Conservation (phyloP, 768 basidiomycete species). For the Phylloporus arenicola region DNA sequence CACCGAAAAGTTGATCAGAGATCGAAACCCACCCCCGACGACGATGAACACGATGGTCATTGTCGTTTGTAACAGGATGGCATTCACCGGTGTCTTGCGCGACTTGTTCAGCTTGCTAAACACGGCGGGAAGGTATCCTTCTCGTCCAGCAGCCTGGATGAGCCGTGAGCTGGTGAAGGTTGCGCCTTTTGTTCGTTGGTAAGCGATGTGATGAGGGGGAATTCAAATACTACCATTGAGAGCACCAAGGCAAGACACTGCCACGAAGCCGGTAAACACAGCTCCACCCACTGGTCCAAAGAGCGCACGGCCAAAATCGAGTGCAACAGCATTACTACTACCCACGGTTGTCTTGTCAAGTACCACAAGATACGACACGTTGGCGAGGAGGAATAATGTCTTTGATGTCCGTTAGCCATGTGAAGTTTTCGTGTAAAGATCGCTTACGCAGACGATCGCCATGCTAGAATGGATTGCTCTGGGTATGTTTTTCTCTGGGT, state of each 20-base stretch:
- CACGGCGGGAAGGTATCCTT: conserved; percentile 78
- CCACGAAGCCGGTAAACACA: conserved; percentile 86
- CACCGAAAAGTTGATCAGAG: conserved; percentile 84
- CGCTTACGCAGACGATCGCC: conserved; percentile 65
- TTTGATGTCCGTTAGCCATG: conserved; percentile 23
- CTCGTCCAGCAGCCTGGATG: conserved; percentile 83
- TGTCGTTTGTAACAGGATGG: conserved; percentile 69
- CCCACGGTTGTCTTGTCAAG: conserved; percentile 75
- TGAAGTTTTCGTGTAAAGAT: background rate
- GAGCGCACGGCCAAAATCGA: conserved; percentile 86
- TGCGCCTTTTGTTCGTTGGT: conserved; percentile 39
- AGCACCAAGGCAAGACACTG: conserved; percentile 92
- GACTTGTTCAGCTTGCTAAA: conserved; percentile 74
- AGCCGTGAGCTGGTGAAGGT: conserved; percentile 78
- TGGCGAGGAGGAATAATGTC: conserved; percentile 75
- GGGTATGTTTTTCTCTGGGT: conserved; percentile 82
- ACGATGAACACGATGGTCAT: conserved; percentile 77
- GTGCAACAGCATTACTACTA: conserved; percentile 79
- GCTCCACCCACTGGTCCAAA: conserved; percentile 86
- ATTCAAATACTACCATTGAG: conserved; percentile 60
- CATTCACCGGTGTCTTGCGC: conserved; percentile 84
- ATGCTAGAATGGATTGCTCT: conserved; percentile 88
- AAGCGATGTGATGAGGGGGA: background rate
- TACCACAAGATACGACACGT: conserved; percentile 89
- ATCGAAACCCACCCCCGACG: conserved; percentile 84